phyloP scores from a whole-genome alignment of 2,329 filamentous ascomycete genomes.

The Knufia fluminis region DNA sequence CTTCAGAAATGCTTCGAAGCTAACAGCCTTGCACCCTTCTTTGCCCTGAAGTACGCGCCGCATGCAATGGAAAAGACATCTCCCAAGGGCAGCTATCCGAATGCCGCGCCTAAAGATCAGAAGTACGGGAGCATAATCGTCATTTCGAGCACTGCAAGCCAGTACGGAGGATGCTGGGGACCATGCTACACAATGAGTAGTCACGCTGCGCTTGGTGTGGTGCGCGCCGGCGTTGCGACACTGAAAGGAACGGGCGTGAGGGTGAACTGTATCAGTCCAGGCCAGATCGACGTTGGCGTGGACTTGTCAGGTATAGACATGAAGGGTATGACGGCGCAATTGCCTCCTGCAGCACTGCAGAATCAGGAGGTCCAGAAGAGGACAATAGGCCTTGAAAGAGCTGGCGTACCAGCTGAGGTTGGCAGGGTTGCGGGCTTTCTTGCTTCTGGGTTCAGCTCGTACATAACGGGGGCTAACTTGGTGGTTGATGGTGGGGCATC shows the following conservation, averaged over 20 bases:
- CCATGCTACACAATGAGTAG: slow-evolving; percentile 52
- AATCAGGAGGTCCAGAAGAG: slow-evolving; percentile 41
- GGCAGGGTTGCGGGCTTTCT: slow-evolving; percentile 53
- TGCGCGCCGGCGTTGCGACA: slow-evolving; percentile 29
- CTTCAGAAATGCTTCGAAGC: slow-evolving; percentile 51
- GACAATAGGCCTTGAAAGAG: slow-evolving; percentile 49
- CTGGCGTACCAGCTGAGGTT: slow-evolving; percentile 50
- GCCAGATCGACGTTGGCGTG: slow-evolving; percentile 22
- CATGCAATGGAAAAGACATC: slow-evolving; percentile 54
- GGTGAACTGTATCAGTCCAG: slow-evolving; percentile 26
- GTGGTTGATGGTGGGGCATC: slow-evolving; percentile 53
- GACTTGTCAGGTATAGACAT: slow-evolving; percentile 35
- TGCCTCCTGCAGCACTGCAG: slow-evolving; percentile 48
- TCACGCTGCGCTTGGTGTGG: slow-evolving; percentile 53
- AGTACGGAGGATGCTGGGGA: slow-evolving; percentile 51
- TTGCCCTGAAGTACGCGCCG: slow-evolving; percentile 55
- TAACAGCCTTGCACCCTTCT: slow-evolving; percentile 54
- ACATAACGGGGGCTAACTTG: slow-evolving; percentile 53
- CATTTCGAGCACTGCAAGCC: slow-evolving; percentile 49
- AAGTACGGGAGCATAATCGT: slow-evolving; percentile 56
- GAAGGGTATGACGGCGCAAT: slow-evolving; percentile 42
- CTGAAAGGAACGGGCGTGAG: slow-evolving; percentile 24
- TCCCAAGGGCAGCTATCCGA: slow-evolving; percentile 46
- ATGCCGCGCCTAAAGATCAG: slow-evolving; percentile 51
- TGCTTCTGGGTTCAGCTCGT: slow-evolving; percentile 53